Conservation (phyloP, 345 rosid species). For the Murraya paniculata region DNA sequence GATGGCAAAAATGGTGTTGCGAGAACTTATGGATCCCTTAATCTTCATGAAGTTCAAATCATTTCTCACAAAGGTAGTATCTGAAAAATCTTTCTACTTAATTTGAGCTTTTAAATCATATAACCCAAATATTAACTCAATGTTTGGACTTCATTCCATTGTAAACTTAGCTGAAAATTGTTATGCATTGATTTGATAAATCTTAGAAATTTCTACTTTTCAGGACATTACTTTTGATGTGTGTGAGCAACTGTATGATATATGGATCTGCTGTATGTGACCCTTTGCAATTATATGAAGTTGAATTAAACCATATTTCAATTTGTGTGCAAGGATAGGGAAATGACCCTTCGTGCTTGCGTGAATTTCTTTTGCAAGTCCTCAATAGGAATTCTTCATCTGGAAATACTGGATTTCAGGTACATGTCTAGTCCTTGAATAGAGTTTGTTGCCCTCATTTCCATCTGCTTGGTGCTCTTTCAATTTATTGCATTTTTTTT, state of each 20-base stretch:
- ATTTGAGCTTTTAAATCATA: not conserved
- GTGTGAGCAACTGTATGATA: not conserved
- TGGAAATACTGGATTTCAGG: slow-evolving; percentile 82
- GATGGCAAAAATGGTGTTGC: slow-evolving; percentile 98
- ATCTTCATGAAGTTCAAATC: slow-evolving; percentile 73
- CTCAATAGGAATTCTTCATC: slow-evolving; percentile 59
- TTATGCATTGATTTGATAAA: not conserved
- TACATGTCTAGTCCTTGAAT: slow-evolving; percentile 24
- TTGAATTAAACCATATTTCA: not conserved
- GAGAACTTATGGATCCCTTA: slow-evolving; percentile 86
- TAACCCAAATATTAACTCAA: not conserved
- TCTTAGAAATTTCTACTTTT: not conserved
- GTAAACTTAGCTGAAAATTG: not conserved
- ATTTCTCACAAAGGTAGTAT: slow-evolving; percentile 69
- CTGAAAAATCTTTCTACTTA: not conserved
- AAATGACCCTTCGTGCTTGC: slow-evolving; percentile 84
- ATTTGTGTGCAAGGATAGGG: slow-evolving; percentile 46
- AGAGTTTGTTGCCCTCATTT: not conserved
- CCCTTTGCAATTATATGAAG: not conserved
- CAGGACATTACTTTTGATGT: not conserved
- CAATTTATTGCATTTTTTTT: not conserved
- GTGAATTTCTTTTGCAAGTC: slow-evolving; percentile 72
- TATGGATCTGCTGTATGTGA: not conserved
- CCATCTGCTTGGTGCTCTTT: slow-evolving; percentile 8
- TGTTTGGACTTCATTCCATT: not conserved